These are phyloP conservation scores for Grigorovia jiainica DNA, from an alignment of 805 yeast species.

Conservation along the genomic window DNA sequence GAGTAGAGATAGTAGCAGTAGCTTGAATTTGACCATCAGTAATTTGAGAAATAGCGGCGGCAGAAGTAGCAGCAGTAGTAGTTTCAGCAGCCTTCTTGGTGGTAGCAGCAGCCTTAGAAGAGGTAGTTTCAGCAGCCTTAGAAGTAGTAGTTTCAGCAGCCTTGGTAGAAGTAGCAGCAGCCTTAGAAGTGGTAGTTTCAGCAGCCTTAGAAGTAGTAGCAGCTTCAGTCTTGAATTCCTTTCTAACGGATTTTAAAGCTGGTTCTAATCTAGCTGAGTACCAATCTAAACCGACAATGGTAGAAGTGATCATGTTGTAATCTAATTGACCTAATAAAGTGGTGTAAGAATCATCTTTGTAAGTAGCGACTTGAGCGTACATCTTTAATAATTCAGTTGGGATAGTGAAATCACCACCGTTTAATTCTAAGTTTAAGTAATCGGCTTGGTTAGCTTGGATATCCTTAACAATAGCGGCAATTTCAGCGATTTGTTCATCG, in stretches of 20 bases:
- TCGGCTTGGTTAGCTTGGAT: conserved; percentile 8
- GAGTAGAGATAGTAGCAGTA: conserved; percentile 1
- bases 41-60: conserved; percentile 7
- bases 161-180: conserved; percentile 2
- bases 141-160: conserved; percentile 1
- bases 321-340: conserved; percentile 24
- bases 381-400: conserved; percentile 25
- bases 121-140: conserved; percentile 2
- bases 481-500: conserved; percentile 17
- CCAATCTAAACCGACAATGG: conserved; percentile 28
- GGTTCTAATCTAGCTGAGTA: conserved; percentile 24
- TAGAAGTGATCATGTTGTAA: conserved; percentile 17
- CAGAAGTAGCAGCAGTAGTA: conserved; percentile 2
- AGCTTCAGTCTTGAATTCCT: background rate
- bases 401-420: conserved; percentile 11
- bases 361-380: conserved; percentile 22
- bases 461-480: conserved; percentile 13
- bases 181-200: conserved; percentile 1
- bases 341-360: conserved; percentile 30
- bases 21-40: conserved; percentile 8
- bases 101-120: conserved; percentile 4
- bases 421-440: conserved; percentile 8
- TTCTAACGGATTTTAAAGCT: conserved; percentile 4
- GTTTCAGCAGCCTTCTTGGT: conserved; percentile 2
- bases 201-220: conserved; percentile 6